These are phyloP conservation scores for Cenchrus purpureus DNA, from an alignment of 176 grass and related monocot species.

Conservation along the genomic window DNA sequence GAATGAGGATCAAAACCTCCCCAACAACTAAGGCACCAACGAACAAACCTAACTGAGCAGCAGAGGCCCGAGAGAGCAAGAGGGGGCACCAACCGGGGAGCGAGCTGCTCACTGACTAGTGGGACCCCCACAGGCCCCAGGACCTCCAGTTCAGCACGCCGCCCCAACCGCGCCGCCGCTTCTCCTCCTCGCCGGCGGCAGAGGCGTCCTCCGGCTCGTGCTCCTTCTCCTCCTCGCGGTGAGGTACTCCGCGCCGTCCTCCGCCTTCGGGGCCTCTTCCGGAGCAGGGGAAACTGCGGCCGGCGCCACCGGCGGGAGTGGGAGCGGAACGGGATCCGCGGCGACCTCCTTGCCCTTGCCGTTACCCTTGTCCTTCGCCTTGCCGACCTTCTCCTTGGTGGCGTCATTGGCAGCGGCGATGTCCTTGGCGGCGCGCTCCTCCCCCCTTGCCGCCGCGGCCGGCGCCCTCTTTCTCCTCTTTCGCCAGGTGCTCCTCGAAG, in stretches of 20 bases:
- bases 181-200: constrained; percentile 30
- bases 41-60: background rate
- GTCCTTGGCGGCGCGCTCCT: constrained; percentile 2
- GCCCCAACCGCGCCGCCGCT: constrained; percentile 59
- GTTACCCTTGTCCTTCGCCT: constrained; percentile 19
- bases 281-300: background rate
- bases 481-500: constrained; percentile 75
- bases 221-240: background rate
- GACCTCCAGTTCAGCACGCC: constrained; percentile 33
- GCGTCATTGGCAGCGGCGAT: background rate
- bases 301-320: background rate
- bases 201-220: background rate
- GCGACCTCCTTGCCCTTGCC: constrained; percentile 29
- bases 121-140: constrained; percentile 49
- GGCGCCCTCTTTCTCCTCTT: constrained; percentile 28
- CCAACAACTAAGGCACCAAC: background rate
- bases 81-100: background rate
- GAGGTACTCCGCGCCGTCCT: background rate
- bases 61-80: background rate
- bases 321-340: background rate
- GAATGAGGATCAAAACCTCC: background rate
- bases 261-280: background rate
- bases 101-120: constrained; percentile 25
- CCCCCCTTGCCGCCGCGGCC: background rate
- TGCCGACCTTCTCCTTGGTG: constrained; percentile 1